These are phyloP conservation scores for Fusarium sp. DNA, from an alignment of 2,329 filamentous ascomycete species.

Conservation along the genomic window DNA sequence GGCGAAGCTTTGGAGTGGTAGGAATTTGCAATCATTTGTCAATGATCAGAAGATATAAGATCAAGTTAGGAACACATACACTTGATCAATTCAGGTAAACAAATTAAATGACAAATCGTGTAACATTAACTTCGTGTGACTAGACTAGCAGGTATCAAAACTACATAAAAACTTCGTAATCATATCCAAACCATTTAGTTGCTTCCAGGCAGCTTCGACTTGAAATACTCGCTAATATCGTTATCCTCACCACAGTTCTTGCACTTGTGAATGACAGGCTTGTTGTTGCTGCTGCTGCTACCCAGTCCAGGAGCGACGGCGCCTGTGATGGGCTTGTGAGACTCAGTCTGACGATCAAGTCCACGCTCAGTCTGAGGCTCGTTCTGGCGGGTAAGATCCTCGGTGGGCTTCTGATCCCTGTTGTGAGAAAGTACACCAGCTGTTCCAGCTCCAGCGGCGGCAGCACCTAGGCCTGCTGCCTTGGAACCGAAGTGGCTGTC, in stretches of 20 bases:
- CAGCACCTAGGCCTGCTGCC: slow-evolving; percentile 5
- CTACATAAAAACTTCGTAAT: neutral
- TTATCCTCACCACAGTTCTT: slow-evolving; percentile 31
- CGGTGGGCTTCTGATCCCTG: neutral
- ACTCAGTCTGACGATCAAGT: neutral
- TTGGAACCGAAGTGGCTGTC: neutral
- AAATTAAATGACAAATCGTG: too few species aligned
- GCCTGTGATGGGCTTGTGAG: neutral
- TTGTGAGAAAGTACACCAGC: slow-evolving; percentile 6
- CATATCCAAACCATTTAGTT: neutral
- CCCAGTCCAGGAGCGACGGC: neutral
- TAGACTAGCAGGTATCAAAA: neutral
- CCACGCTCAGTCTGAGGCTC: neutral
- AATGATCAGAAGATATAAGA: too few species aligned
- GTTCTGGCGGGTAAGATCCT: neutral
- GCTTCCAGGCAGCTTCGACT: neutral
- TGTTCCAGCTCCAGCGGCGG: neutral
- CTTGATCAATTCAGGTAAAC: too few species aligned
- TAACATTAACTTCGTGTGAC: too few species aligned
- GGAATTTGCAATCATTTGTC: too few species aligned
- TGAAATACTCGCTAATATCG: slow-evolving; percentile 28
- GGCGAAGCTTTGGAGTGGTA: neutral
- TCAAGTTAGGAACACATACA: too few species aligned
- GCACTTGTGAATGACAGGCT: slow-evolving; percentile 24
- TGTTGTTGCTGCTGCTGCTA: neutral